These are phyloP conservation scores for Globisporangium alternatum DNA, from an alignment of 352 stramenopile genomes.

Conservation along the genomic window DNA sequence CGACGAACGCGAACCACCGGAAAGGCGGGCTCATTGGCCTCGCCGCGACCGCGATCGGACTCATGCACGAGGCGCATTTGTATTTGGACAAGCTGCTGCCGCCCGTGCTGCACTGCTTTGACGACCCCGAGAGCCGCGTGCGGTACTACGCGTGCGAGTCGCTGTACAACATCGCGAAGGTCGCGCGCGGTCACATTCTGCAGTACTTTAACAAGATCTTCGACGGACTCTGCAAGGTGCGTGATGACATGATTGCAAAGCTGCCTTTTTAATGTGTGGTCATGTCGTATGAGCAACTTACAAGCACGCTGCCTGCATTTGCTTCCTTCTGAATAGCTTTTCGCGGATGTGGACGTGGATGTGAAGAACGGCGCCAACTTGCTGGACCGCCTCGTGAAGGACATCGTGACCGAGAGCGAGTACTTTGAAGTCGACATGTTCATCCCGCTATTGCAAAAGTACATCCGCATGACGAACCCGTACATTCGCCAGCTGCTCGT, in stretches of 20 bases:
- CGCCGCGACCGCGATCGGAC: conserved; percentile 95
- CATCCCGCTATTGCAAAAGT: conserved; percentile 98
- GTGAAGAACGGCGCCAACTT: conserved; percentile 97
- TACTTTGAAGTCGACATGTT: conserved; percentile 99
- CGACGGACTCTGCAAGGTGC: conserved; percentile 89
- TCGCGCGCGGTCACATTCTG: conserved; percentile 92
- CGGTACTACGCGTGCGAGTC: conserved; percentile 99
- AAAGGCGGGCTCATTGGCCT: conserved; percentile 99
- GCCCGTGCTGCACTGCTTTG: conserved; percentile 98
- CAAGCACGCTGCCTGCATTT: not conserved
- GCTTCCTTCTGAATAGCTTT: conserved; percentile 84
- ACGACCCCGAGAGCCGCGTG: conserved; percentile 97
- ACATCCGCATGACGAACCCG: conserved; percentile 98
- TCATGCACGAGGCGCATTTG: conserved; percentile 91
- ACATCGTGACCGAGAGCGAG: conserved; percentile 98
- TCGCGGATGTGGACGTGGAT: conserved; percentile 98
- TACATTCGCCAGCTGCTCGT: conserved; percentile 99
- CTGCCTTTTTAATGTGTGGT: not conserved
- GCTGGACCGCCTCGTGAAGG: conserved; percentile 93
- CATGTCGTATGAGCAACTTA: not conserved
- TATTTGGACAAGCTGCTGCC: conserved; percentile 94
- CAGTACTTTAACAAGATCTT: conserved; percentile 99
- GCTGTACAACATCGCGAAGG: conserved; percentile 99
- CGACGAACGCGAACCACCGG: conserved; percentile 97
- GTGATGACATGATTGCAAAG: not conserved